Conservation (phyloP, 106 monocot genomes). For the Phalaenopsis aphrodite region DNA sequence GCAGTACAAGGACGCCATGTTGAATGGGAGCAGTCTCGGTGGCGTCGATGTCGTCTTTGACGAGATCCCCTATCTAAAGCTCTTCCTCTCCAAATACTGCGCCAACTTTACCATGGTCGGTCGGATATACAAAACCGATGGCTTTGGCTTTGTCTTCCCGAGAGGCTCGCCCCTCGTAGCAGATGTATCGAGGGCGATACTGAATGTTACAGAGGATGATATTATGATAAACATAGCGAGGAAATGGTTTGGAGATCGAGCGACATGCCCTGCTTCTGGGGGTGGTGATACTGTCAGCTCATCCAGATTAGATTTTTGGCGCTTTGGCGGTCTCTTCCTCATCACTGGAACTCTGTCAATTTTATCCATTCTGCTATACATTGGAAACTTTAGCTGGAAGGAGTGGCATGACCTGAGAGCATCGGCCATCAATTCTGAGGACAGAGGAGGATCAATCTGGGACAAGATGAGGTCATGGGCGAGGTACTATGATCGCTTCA, state of each 20-base stretch:
- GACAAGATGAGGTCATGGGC: too few relatives aligned
- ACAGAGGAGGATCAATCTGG: not conserved
- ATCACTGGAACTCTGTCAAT: slow-evolving; percentile 52
- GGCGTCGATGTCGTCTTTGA: slow-evolving; percentile 18
- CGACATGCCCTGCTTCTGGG: slow-evolving; percentile 20
- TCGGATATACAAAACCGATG: slow-evolving; percentile 13
- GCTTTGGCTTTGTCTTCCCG: slow-evolving; percentile 42
- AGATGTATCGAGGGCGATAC: slow-evolving; percentile 54
- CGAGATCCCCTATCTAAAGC: slow-evolving; percentile 20
- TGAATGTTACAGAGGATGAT: slow-evolving; percentile 48
- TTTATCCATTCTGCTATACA: slow-evolving; percentile 29
- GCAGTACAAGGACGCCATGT: slow-evolving; percentile 22
- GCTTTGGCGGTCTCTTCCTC: slow-evolving; percentile 71
- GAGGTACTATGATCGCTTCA: slow-evolving; percentile 13
- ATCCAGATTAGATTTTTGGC: slow-evolving; percentile 29
- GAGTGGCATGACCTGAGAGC: slow-evolving; percentile 17
- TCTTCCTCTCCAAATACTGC: slow-evolving; percentile 12
- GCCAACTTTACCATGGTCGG: slow-evolving; percentile 9
- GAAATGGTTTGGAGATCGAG: slow-evolving; percentile 55
- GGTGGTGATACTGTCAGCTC: slow-evolving; percentile 14
- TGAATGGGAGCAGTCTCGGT: slow-evolving; percentile 15
- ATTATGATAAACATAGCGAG: slow-evolving; percentile 39
- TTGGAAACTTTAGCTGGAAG: slow-evolving; percentile 17
- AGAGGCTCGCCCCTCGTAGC: slow-evolving; percentile 39
- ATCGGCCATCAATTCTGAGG: not conserved